phyloP scores from a whole-genome alignment of 352 stramenopile species.

The Phytopythium mirpurense region DNA sequence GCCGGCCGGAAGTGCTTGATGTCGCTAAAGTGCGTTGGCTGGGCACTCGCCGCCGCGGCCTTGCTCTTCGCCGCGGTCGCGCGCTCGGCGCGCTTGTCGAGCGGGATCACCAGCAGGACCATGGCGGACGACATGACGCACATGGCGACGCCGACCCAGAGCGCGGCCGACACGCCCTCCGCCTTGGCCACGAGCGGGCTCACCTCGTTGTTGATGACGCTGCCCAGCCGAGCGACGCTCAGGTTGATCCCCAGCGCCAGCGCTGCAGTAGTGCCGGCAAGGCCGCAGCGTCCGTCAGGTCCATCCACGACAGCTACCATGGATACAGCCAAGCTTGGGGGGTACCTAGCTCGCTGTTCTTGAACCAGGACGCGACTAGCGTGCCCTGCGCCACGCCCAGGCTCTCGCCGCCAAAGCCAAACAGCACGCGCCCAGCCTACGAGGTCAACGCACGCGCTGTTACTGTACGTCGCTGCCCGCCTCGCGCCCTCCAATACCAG shows the following conservation, averaged over 20 bases:
- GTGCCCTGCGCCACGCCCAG: conserved; percentile 89
- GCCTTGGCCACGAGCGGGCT: conserved; percentile 74
- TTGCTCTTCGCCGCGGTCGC: conserved; percentile 18
- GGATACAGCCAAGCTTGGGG: too few relatives aligned
- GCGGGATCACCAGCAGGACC: conserved; percentile 68
- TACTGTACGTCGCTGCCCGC: conserved; percentile 5
- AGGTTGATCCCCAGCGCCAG: conserved; percentile 91
- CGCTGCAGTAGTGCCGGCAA: conserved; percentile 20
- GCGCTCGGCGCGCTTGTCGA: conserved; percentile 68
- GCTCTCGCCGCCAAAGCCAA: conserved; percentile 90
- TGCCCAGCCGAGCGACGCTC: conserved; percentile 87
- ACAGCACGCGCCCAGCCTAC: conserved; percentile 85
- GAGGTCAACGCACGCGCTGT: not conserved
- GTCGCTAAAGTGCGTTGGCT: conserved; percentile 67
- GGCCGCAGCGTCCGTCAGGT: too few relatives aligned
- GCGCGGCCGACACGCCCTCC: conserved; percentile 58
- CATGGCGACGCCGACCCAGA: conserved; percentile 87
- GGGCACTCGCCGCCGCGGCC: conserved; percentile 13
- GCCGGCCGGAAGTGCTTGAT: conserved; percentile 74
- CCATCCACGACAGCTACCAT: too few relatives aligned
- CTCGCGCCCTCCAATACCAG: too few relatives aligned
- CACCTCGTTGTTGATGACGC: conserved; percentile 91
- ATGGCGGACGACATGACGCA: conserved; percentile 63
- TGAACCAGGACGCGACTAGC: conserved; percentile 91
- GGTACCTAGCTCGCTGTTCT: conserved; percentile 85